These are phyloP conservation scores for Colletotrichum liaoningense DNA, from an alignment of 2,329 filamentous ascomycete species.

Conservation along the genomic window DNA sequence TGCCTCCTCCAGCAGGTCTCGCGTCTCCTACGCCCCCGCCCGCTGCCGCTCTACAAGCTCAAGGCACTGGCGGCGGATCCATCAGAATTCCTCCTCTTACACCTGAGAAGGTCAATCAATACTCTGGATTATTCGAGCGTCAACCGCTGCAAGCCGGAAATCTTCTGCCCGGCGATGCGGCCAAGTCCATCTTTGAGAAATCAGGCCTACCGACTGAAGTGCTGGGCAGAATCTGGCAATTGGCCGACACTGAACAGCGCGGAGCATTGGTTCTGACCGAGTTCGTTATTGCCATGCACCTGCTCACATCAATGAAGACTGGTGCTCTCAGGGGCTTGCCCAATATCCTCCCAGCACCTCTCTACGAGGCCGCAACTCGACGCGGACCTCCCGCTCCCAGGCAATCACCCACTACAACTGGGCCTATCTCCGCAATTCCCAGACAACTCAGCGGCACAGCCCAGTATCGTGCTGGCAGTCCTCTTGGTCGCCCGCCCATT, in stretches of 20 bases:
- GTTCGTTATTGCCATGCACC: conserved; percentile 98
- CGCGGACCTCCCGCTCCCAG: conserved; percentile 58
- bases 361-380: conserved; percentile 91
- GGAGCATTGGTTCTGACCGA: conserved; percentile 88
- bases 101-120: conserved; percentile 90
- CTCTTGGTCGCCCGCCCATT: conserved; percentile 63
- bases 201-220: conserved; percentile 90
- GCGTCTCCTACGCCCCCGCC: conserved; percentile 59
- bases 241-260: conserved; percentile 93
- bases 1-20: conserved; percentile 51
- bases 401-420: conserved; percentile 62
- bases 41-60: conserved; percentile 62
- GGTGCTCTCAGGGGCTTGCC: conserved; percentile 84
- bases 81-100: conserved; percentile 90
- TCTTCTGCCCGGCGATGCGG: conserved; percentile 84
- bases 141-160: conserved; percentile 80
- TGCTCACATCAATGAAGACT: conserved; percentile 91
- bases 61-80: conserved; percentile 71
- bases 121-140: conserved; percentile 89
- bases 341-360: conserved; percentile 80
- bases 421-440: conserved; percentile 76
- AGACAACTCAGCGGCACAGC: conserved; percentile 82
- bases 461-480: conserved; percentile 72
- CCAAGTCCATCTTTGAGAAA: conserved; percentile 95
- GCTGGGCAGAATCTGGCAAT: conserved; percentile 94